Evolutionary conservation across 306 rosid genomes (phyloP), one percentile per base, ranked within the genome.

Genomic region (Cicer bijugum): DNA sequence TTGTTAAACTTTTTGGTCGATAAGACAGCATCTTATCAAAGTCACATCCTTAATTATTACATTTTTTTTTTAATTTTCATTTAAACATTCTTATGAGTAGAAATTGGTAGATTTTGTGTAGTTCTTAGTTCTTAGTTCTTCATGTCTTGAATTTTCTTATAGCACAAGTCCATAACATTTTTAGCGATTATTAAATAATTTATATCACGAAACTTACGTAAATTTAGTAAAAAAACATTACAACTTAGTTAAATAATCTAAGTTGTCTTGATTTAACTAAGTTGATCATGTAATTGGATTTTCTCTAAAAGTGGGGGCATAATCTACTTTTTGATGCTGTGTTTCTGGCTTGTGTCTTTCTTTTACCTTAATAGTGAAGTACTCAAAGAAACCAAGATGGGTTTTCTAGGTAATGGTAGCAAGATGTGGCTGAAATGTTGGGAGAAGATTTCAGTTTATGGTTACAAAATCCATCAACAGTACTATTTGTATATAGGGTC

Each of bases 301-400:
- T 78, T 84, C 89, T 65, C 84, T 87, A 57, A 89, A 86, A 79
- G 86, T 86, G 85, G 95, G 92, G 86, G 86, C 92, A 86, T 89
- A 28, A 28, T 28, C 87, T 90, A 20, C 74, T 90, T 78, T 89
- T 89, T 76, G 91, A 69, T 80, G 87, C 83, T 86, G 80, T 86
- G 93, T 78, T 88, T 71, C 81, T 90, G 89, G 90, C 46, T 87
- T 80, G 74, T 85, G 63, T 86, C 86, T 64, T 77, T 87, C 72
- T 75, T 90, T 84, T 90, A 88, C 83, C 79, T 86, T 84, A 89
- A 87, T 75, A 28, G 35, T 28, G 35, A 28, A 28, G 35, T 4
- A 28, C 35, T 28, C 35, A 28, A 28, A 28, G 35, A 28, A 28
- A 28, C 35, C 35, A 28, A 28, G 35, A 28, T 28, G 35, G 35